phyloP scores from a whole-genome alignment of 139 green algal species.

The Haematococcus lacustris region DNA sequence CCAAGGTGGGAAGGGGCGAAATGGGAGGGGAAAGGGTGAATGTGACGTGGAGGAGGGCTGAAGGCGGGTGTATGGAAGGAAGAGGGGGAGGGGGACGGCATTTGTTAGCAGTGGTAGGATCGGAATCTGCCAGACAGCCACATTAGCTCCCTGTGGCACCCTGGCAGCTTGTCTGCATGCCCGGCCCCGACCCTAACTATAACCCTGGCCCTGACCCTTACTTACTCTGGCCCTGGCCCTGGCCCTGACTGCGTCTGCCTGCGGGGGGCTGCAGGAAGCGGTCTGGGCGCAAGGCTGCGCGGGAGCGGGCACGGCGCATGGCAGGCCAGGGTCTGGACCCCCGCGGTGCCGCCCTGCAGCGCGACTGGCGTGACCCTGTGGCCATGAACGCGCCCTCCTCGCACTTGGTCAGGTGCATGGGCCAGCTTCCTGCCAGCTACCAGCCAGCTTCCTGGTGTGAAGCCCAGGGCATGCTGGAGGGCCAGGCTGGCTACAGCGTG shows the following conservation, averaged over 20 bases:
- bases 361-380: conserved; percentile 8
- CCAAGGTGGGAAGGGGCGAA: too few relatives aligned
- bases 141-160: neutral
- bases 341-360: neutral
- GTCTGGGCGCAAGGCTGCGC: conserved; percentile 52
- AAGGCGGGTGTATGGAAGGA: neutral
- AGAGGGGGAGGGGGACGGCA: neutral
- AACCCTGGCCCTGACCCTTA: neutral
- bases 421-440: too few relatives aligned
- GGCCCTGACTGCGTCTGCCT: neutral
- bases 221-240: neutral
- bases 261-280: conserved; percentile 15
- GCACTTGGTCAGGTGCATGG: conserved; percentile 2
- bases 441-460: too few relatives aligned
- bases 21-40: neutral
- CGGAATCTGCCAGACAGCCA: neutral
- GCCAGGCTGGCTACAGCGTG: too few relatives aligned
- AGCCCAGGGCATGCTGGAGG: too few relatives aligned
- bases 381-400: conserved; percentile 6
- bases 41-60: neutral
- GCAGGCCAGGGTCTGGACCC: conserved; percentile 51
- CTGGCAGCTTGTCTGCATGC: neutral
- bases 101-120: neutral
- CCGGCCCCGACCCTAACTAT: neutral
- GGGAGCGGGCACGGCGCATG: conserved; percentile 58